Conservation (phyloP, 2,329 filamentous ascomycete species). For the Biscogniauxia sp. region DNA sequence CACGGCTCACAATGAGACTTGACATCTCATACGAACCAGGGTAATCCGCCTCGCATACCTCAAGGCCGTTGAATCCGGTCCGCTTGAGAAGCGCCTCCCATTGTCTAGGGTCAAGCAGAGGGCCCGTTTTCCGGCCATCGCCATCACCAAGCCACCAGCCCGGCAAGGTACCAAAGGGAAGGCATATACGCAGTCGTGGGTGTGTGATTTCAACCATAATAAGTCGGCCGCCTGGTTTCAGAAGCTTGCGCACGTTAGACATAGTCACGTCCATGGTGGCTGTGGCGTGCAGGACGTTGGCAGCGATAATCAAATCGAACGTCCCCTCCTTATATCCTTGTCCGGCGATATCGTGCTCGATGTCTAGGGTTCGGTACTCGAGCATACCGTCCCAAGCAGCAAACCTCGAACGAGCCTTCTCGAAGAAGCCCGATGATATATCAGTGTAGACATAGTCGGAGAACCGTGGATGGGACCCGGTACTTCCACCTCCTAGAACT, state of each 20-base stretch:
- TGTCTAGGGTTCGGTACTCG: conserved; percentile 11
- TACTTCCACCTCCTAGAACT: conserved; percentile 24
- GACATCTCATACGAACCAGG: conserved; percentile 6
- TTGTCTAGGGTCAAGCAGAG: background rate
- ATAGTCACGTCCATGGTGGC: conserved; percentile 14
- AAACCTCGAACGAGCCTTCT: conserved; percentile 32
- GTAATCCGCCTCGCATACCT: conserved; percentile 7
- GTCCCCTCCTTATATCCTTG: conserved; percentile 6
- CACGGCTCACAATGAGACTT: conserved; percentile 4
- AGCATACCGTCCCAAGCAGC: conserved; percentile 15
- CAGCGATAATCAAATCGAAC: conserved; percentile 9
- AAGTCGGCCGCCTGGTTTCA: conserved; percentile 20
- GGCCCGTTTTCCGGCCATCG: conserved; percentile 1
- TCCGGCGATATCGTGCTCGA: background rate
- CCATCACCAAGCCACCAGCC: conserved; percentile 12
- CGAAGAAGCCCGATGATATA: conserved; percentile 39
- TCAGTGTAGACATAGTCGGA: conserved; percentile 39
- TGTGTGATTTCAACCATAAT: conserved; percentile 7
- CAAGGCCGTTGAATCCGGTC: conserved; percentile 4
- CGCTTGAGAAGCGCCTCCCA: conserved; percentile 2
- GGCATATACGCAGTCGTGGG: background rate
- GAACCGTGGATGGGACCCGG: conserved; percentile 3
- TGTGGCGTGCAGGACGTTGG: conserved; percentile 27
- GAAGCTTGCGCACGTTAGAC: conserved; percentile 15
- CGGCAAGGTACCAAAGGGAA: conserved; percentile 1